phyloP scores from a whole-genome alignment of 192 early-diverging fungal genomes.

The Linnemannia schmuckeri region DNA sequence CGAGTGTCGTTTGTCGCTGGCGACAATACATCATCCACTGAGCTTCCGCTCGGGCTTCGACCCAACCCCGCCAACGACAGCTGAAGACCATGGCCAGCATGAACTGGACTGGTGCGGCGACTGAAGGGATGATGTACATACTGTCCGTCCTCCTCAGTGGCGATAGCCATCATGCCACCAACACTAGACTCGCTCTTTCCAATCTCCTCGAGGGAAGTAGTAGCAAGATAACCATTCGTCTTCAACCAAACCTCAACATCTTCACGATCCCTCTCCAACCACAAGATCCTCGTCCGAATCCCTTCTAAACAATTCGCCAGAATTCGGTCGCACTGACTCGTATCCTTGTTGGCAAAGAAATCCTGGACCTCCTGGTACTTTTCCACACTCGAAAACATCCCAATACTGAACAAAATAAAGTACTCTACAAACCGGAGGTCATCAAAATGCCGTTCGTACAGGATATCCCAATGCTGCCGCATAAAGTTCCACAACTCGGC shows the following conservation, averaged over 20 bases:
- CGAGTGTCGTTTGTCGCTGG: conserved; percentile 8
- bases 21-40: conserved; percentile 24
- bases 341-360: conserved; percentile 68
- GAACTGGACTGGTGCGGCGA: not conserved
- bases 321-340: conserved; percentile 61
- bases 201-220: not conserved
- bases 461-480: conserved; percentile 65
- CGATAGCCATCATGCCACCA: not conserved
- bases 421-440: conserved; percentile 73
- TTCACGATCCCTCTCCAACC: conserved; percentile 40
- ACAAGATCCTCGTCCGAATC: conserved; percentile 64
- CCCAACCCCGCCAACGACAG: not conserved
- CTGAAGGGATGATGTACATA: not conserved
- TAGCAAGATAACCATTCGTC: conserved; percentile 30
- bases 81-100: not conserved
- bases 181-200: not conserved
- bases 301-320: conserved; percentile 72
- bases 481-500: conserved; percentile 79
- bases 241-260: conserved; percentile 48
- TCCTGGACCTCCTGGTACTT: conserved; percentile 65
- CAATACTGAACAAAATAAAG: conserved; percentile 62
- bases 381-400: conserved; percentile 61
- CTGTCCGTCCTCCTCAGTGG: not conserved
- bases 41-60: conserved; percentile 26
- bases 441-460: conserved; percentile 67